Evolutionary conservation across 371 early-diverging fungal genomes (phyloP).

Genomic region (Mucor irregularis): DNA sequence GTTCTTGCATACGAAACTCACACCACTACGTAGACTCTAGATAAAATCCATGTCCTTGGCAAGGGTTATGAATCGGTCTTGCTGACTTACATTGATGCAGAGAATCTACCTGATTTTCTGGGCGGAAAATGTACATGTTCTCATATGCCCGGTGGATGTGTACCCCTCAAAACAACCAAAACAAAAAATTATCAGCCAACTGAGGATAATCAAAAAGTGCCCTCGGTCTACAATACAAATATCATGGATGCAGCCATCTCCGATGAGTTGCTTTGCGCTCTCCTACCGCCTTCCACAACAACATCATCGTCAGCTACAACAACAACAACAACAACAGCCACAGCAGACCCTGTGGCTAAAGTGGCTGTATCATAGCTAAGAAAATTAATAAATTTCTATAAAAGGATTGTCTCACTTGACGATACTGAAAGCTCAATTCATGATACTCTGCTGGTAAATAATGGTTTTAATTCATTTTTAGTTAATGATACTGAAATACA

Average conservation of each 20-base stretch:
- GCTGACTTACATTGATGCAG: constrained; percentile 67
- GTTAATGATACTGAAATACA: too few species aligned
- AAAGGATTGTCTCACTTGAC: too few species aligned
- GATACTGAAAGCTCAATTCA: too few species aligned
- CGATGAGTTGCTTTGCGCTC: not conserved
- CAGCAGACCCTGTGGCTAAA: too few species aligned
- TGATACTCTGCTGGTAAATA: too few species aligned
- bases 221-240: constrained; percentile 27
- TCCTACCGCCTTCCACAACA: not conserved
- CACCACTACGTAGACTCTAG: constrained; percentile 56
- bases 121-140: constrained; percentile 77
- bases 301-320: too few species aligned
- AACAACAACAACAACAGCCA: too few species aligned
- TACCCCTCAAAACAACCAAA: constrained; percentile 36
- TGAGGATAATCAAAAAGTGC: constrained; percentile 23
- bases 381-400: too few species aligned
- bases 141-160: constrained; percentile 76
- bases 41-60: constrained; percentile 74
- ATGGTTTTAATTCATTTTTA: too few species aligned
- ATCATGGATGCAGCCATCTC: constrained; percentile 24
- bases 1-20: too few species aligned
- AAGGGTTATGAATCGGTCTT: constrained; percentile 58
- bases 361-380: too few species aligned
- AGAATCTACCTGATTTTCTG: constrained; percentile 71
- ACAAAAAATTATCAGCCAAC: constrained; percentile 17